Base-by-base conservation (phyloP, 2,329 filamentous ascomycete species). In the Aurifilum marmelostoma region DNA sequence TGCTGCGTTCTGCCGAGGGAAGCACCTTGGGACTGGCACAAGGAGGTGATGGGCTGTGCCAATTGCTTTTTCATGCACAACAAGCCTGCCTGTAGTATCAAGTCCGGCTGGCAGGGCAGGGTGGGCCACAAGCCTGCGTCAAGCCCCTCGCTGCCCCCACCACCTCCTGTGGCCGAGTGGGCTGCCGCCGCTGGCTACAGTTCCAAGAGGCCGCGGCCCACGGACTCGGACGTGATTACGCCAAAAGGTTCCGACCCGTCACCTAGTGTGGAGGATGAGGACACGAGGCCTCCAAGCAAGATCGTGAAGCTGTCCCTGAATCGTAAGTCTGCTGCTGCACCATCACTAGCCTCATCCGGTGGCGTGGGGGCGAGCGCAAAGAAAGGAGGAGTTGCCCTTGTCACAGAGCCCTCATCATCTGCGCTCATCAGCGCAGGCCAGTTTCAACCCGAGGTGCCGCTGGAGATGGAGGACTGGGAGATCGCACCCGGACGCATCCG, bases 381-480 rank as follows among this genome's bases (percentile, higher is more conserved):
- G 50, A 41, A 11, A 32, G 37, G 16, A 24, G n/a, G 8, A 7
- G 37, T 34, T 24, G 47, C 41, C 16, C 14, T n/a, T 39, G 4
- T 12, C 21, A 12, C 4, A 16, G 14, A 16, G n/a, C 29, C 18
- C 21, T 60, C 69, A 11, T 58, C 60, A 3, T 67, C 74, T 12
- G 65, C 73, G 0, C 37, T 77, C 11, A 61, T 75, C 21, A 71
- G 69, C 9, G 61, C 66, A 8, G 74, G 74, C 14, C 65, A 67
- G 0, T 65, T 72, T 14, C 70, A 58, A 24, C 62, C 67, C 3
- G 66, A 67, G 4, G 72, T 75, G 1, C 60, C 72, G 1, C 73
- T 79, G 9, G 77, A 79, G 65, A 79, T 79, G 77, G 78, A 80
- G 66, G 74, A 76, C 14, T 80, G 79, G 79, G 78, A 80, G 64